These are phyloP conservation scores for Funneliformis geosporum DNA, from an alignment of 192 early-diverging fungal species.

Conservation along the genomic window DNA sequence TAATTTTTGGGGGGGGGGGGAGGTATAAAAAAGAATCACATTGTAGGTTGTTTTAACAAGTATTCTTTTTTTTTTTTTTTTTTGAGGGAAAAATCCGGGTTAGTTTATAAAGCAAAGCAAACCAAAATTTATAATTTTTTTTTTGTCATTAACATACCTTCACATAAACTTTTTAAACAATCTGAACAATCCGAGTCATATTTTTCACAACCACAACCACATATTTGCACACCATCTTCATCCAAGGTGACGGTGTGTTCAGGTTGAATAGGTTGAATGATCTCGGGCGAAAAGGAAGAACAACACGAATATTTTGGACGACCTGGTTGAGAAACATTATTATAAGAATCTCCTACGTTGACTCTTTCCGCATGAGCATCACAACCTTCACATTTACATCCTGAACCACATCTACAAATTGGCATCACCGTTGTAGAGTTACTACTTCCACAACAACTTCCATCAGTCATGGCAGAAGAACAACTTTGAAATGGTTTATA, in stretches of 20 bases:
- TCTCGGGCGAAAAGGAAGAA: background rate
- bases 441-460: conserved; percentile 25
- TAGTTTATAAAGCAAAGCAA: background rate
- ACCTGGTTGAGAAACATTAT: conserved; percentile 11
- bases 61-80: background rate
- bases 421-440: background rate
- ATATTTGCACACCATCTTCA: conserved; percentile 53
- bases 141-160: conserved; percentile 33
- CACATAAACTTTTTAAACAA: conserved; percentile 56
- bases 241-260: conserved; percentile 35
- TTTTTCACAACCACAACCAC: conserved; percentile 61
- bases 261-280: conserved; percentile 8
- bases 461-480: background rate
- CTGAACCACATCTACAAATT: conserved; percentile 45
- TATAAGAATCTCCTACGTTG: conserved; percentile 33
- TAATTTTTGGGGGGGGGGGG: too few relatives aligned
- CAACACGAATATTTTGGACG: background rate
- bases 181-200: conserved; percentile 53
- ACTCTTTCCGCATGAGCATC: conserved; percentile 42
- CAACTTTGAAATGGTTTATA: conserved; percentile 26
- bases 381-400: conserved; percentile 43
- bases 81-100: background rate
- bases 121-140: background rate
- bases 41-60: background rate
- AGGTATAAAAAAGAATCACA: too few relatives aligned